A percentile compares a stretch with the other conserved stretches of the same genome.
Conservation (phyloP, 352 stramenopile species). For the Nothophytophthora sp. region DNA sequence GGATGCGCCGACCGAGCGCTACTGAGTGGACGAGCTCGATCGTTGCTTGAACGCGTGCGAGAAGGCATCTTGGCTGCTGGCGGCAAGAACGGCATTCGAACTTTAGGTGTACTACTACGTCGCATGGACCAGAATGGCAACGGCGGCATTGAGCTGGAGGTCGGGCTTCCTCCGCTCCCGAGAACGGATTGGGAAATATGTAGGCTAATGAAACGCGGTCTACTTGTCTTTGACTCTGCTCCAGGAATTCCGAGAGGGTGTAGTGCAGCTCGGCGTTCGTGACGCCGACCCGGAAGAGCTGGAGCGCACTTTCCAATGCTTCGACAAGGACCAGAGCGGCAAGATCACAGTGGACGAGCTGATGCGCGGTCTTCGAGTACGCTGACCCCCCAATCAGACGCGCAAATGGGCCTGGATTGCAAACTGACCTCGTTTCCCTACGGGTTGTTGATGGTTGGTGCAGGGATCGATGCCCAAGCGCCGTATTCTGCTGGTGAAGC, state of each 20-base stretch:
- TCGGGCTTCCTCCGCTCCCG: neutral
- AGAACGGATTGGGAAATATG: neutral
- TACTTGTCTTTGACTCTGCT: neutral
- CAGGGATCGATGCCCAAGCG: slow-evolving; percentile 79
- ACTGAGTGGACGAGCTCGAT: slow-evolving; percentile 14
- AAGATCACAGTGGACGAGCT: slow-evolving; percentile 90
- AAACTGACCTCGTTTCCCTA: no score
- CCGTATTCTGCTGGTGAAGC: slow-evolving; percentile 79
- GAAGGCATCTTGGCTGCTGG: slow-evolving; percentile 57
- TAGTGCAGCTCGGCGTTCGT: slow-evolving; percentile 47
- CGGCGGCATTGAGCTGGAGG: slow-evolving; percentile 64
- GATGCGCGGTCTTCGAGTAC: slow-evolving; percentile 78
- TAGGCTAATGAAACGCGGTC: neutral
- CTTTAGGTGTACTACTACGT: slow-evolving; percentile 59
- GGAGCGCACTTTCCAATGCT: slow-evolving; percentile 61
- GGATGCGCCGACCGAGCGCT: slow-evolving; percentile 18
- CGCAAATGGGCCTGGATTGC: no score
- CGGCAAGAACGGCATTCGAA: slow-evolving; percentile 78
- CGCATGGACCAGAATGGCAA: slow-evolving; percentile 87
- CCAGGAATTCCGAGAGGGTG: slow-evolving; percentile 61
- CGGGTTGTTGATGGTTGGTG: neutral
- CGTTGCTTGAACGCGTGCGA: slow-evolving; percentile 48
- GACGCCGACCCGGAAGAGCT: slow-evolving; percentile 41
- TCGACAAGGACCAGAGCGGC: slow-evolving; percentile 84
- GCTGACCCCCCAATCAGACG: neutral